phyloP scores from a whole-genome alignment of 768 basidiomycete genomes.

The Boletus patriciae region DNA sequence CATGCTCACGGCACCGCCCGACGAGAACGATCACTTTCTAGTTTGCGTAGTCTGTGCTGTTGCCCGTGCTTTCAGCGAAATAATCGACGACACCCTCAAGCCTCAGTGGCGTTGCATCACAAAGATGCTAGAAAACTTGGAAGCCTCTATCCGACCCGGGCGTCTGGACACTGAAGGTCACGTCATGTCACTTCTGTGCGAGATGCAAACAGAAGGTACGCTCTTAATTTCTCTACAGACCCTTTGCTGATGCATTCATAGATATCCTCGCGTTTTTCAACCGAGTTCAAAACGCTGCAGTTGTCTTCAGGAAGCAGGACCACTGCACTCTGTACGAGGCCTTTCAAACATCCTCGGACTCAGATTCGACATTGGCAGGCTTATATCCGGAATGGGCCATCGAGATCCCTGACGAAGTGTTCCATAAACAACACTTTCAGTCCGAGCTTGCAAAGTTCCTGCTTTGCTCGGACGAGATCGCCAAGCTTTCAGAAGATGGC shows the following conservation, averaged over 20 bases:
- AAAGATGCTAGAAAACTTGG: constrained; percentile 6
- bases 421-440: too few species aligned
- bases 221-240: not conserved
- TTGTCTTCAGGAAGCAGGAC: constrained; percentile 34
- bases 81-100: too few species aligned
- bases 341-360: too few species aligned
- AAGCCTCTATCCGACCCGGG: not conserved
- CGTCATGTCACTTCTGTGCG: not conserved
- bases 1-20: too few species aligned
- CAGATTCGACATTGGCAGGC: constrained; percentile 31
- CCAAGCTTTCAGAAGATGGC: too few species aligned
- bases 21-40: too few species aligned
- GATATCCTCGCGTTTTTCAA: constrained; percentile 40
- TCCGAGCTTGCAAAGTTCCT: too few species aligned
- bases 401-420: too few species aligned
- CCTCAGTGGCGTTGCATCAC: constrained; percentile 3
- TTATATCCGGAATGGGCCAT: too few species aligned
- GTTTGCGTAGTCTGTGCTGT: too few species aligned
- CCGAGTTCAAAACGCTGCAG: not conserved
- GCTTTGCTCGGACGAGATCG: too few species aligned
- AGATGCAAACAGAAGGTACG: not conserved
- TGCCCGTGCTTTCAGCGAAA: too few species aligned
- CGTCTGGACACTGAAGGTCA: not conserved
- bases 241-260: constrained; percentile 10
- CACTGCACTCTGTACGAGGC: constrained; percentile 36